Base-by-base conservation (phyloP, 495 filamentous ascomycete species). In the Annulohypoxylon nitens region DNA sequence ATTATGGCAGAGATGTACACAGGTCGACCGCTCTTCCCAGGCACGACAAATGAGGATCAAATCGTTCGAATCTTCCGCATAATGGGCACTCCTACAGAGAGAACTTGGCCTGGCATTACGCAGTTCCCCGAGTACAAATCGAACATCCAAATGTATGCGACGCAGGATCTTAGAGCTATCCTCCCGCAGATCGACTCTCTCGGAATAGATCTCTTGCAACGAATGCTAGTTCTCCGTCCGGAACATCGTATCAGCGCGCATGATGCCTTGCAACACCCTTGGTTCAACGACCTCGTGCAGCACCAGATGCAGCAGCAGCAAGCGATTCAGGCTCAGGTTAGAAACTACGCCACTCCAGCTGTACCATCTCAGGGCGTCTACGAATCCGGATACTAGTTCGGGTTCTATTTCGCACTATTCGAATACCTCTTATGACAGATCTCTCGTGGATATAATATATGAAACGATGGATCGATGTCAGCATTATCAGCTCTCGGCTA, bases 1-100 rank as follows among this genome's bases (percentile, higher is more conserved):
- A 98, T 98, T 85, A 98, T 98, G 95, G 95, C 95, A 11, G 95
- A 98, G 83, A 96, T 98, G 92, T 97, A 93, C 81, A 97, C 94
- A 0, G 95, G 95, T 11, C 89, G 95, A 2, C 95, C 95, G 0
- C 86, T 98, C 11, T 98, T 98, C 83, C 95, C 95, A 0, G 95
- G 95, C 45, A 98, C 95, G 1, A 97, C 95, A 20, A 98, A 98
- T 79, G 95, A 98, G 79, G 95, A 98, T 81, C 95, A 98, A 79
- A 89, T 97, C 60, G 85, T 94, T 65, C 94, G 97, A 76, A 98
- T 98, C 81, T 98, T 97, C 88, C 92, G 95, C 30, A 90, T 98
- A 57, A 98, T 98, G 95, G 95, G 95, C 39, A 98, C 95, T 0
- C 95, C 95, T 0, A 95, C 92, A 0, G 95, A 97, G 80, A 88